Base-by-base conservation (phyloP, 768 basidiomycete species). In the Tulasnella sp. region DNA sequence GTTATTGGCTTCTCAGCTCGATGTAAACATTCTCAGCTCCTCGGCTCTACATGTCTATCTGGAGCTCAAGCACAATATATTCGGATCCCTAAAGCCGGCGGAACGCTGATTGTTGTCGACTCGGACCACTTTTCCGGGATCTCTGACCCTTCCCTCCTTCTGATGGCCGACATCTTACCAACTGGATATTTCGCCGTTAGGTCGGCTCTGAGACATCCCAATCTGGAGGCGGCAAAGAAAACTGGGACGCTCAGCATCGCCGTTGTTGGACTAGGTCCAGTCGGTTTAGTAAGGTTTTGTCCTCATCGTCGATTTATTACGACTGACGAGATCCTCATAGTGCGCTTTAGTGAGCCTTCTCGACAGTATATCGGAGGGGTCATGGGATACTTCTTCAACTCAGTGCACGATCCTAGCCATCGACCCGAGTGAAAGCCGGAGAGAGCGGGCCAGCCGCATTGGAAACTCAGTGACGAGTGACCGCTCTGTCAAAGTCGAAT, bases 31-130 rank as follows among this genome's bases (percentile, higher is more conserved):
- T 87, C 89, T 11, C 82, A 82, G 37, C 84, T 92, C 14, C 91
- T 93, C 79, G 93, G 93, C 71, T 88, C 88, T 25, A 88, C 91
- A 0, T 79, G 82, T 25, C 86, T 91, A 1, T 89, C 89, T 6
- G 91, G 92, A 14, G 91, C 89, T 0, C 93, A 93, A 83, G 92
- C 92, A 0, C 93, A 93, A 81, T 93, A 89, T 81, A 85, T 92
- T 6, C 89, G 92, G 39, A 89, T 93, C 8, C 92, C 91, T n/a
- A 88, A 87, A 79, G 93, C 91, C 0, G 93, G 93, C 34, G 92
- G 91, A 45, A 93, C 91, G 0, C 85, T 93, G 6, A 91, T 90
- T 84, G 89, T 77, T 12, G 67, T 80, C 36, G 67, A 74, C 54
- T 22, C 25, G 7, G 42, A 34, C 25, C 19, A 25, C 2, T 31